These are phyloP conservation scores for Aquilaria yunnanensis DNA, from an alignment of 345 rosid genomes.

Conservation along the genomic window DNA sequence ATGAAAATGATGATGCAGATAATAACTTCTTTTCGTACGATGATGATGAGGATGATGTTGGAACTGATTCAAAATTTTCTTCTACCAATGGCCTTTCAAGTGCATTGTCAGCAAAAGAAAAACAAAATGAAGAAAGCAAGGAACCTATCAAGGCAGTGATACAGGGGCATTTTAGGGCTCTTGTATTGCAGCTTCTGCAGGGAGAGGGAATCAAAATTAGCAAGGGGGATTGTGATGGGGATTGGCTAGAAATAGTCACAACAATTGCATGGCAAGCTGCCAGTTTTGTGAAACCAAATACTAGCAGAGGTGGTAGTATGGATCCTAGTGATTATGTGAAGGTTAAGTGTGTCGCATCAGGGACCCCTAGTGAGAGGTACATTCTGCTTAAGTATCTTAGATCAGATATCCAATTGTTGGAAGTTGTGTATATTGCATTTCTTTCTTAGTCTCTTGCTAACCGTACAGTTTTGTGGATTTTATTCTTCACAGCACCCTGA, in stretches of 20 bases:
- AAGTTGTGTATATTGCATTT: background rate
- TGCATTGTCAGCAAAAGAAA: slow-evolving; percentile 56
- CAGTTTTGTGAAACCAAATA: slow-evolving; percentile 89
- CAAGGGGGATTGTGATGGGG: slow-evolving; percentile 44
- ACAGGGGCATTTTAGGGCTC: slow-evolving; percentile 93
- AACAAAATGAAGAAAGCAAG: slow-evolving; percentile 52
- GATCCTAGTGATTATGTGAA: slow-evolving; percentile 94
- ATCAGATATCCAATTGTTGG: background rate
- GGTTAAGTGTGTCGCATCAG: slow-evolving; percentile 89
- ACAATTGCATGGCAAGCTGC: slow-evolving; percentile 95
- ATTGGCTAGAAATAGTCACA: slow-evolving; percentile 86
- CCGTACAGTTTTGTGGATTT: slow-evolving; percentile 5
- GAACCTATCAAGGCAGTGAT: slow-evolving; percentile 72
- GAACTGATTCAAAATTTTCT: slow-evolving; percentile 66
- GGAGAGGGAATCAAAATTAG: slow-evolving; percentile 56
- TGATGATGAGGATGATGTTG: slow-evolving; percentile 83
- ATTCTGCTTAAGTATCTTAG: slow-evolving; percentile 4
- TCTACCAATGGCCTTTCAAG: slow-evolving; percentile 73
- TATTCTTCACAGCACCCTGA: slow-evolving; percentile 50
- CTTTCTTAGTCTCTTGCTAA: background rate
- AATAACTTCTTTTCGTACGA: slow-evolving; percentile 62
- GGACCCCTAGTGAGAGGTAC: slow-evolving; percentile 85
- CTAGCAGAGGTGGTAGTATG: slow-evolving; percentile 98
- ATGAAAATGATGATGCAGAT: slow-evolving; percentile 76
- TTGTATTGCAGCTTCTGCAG: slow-evolving; percentile 79